phyloP scores from a whole-genome alignment of 2,329 filamentous ascomycete species.

The Phialemonium atrogriseum region DNA sequence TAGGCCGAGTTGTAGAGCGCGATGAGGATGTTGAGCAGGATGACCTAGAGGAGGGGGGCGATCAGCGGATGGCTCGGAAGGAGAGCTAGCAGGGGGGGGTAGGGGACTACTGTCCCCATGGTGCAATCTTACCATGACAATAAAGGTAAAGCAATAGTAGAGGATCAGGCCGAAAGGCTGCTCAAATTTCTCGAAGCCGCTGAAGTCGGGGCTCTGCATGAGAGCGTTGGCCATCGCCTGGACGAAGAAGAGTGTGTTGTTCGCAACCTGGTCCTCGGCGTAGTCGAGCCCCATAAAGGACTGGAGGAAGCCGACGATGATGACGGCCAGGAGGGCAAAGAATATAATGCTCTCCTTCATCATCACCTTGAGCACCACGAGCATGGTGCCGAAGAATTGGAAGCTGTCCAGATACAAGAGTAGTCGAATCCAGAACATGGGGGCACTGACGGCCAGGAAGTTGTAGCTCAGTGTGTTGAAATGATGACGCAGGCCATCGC shows the following conservation, averaged over 20 bases:
- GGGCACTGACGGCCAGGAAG: slow-evolving; percentile 84
- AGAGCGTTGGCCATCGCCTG: slow-evolving; percentile 83
- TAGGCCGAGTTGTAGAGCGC: slow-evolving; percentile 96
- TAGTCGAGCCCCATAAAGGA: slow-evolving; percentile 89
- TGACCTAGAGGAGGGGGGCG: slow-evolving; percentile 28
- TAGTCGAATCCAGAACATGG: slow-evolving; percentile 94
- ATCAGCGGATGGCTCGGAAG: too few relatives aligned
- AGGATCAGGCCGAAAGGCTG: slow-evolving; percentile 90
- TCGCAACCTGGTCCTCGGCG: slow-evolving; percentile 61
- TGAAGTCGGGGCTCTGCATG: slow-evolving; percentile 87
- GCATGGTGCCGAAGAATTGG: slow-evolving; percentile 96
- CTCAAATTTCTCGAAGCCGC: slow-evolving; percentile 79
- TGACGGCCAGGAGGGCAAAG: slow-evolving; percentile 79
- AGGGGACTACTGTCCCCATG: neutral
- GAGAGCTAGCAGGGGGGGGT: neutral
- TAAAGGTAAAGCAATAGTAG: slow-evolving; percentile 96
- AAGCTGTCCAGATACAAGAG: slow-evolving; percentile 88
- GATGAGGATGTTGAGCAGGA: slow-evolving; percentile 92
- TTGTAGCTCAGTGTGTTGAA: slow-evolving; percentile 87
- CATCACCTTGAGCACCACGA: slow-evolving; percentile 92
- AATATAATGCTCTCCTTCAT: slow-evolving; percentile 94
- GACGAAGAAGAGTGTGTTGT: slow-evolving; percentile 65
- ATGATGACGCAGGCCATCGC: slow-evolving; percentile 41
- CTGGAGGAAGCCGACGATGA: slow-evolving; percentile 83
- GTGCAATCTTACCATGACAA: slow-evolving; percentile 67